These are phyloP conservation scores for Fusarium tjaetaba DNA, from an alignment of 2,329 filamentous ascomycete species.

Conservation along the genomic window DNA sequence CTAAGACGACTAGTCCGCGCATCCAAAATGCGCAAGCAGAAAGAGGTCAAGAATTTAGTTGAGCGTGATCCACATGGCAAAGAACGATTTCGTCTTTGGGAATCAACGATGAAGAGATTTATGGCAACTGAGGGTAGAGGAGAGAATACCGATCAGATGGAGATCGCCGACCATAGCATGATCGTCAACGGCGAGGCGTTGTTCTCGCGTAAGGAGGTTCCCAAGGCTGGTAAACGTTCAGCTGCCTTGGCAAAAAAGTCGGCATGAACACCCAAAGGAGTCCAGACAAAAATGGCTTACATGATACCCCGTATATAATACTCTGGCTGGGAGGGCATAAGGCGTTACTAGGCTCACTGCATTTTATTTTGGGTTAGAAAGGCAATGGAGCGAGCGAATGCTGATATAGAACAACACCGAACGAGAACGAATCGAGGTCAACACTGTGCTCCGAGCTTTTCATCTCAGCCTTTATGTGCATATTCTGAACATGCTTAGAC, in stretches of 20 bases:
- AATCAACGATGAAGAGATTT: constrained; percentile 67
- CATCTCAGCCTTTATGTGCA: background rate
- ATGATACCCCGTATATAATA: constrained; percentile 30
- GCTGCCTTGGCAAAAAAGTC: constrained; percentile 41
- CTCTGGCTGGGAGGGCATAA: constrained; percentile 15
- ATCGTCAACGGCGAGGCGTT: constrained; percentile 68
- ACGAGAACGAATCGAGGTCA: constrained; percentile 3
- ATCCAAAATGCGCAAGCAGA: constrained; percentile 71
- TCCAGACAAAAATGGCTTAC: background rate
- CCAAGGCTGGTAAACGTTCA: constrained; percentile 57
- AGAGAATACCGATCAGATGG: constrained; percentile 52
- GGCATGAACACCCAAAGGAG: constrained; percentile 8
- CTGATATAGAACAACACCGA: constrained; percentile 10
- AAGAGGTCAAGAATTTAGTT: constrained; percentile 68
- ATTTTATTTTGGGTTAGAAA: background rate
- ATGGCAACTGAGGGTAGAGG: constrained; percentile 50
- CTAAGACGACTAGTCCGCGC: constrained; percentile 68
- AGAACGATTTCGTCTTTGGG: constrained; percentile 69
- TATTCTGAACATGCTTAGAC: background rate
- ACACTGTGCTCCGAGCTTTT: background rate
- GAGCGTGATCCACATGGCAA: constrained; percentile 62
- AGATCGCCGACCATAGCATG: constrained; percentile 71
- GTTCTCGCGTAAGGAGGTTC: constrained; percentile 64
- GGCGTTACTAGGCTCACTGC: constrained; percentile 21
- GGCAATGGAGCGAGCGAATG: background rate